Evolutionary conservation across 176 grass and related monocot genomes (phyloP).

Genomic region (Calamus simplicifolius): DNA sequence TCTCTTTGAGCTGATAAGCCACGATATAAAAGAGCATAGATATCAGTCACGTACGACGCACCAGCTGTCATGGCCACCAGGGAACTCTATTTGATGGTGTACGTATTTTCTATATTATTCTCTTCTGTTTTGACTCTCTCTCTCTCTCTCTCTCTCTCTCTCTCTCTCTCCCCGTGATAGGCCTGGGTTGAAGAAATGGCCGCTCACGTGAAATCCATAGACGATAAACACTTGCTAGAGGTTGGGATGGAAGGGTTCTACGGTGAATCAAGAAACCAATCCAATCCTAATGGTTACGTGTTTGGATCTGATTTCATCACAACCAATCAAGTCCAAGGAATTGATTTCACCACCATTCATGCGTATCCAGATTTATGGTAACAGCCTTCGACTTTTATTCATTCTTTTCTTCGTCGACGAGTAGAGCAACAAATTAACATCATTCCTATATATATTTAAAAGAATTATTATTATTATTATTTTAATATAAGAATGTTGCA

Average conservation of each 20-base stretch:
- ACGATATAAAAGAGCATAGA: too few species aligned
- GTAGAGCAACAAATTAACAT: too few species aligned
- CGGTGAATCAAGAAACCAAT: neutral
- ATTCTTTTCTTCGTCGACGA: neutral
- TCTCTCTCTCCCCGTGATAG: neutral
- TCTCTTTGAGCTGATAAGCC: too few species aligned
- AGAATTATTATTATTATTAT: too few species aligned
- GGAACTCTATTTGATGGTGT: too few species aligned
- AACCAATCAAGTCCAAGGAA: constrained; percentile 1
- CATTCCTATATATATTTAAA: too few species aligned
- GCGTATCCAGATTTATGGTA: constrained; percentile 14
- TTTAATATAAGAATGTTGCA: too few species aligned
- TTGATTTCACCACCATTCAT: constrained; percentile 22
- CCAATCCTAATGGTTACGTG: neutral
- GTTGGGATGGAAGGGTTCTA: constrained; percentile 21
- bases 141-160: neutral
- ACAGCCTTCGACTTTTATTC: neutral
- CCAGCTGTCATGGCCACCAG: too few species aligned
- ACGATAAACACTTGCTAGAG: constrained; percentile 7
- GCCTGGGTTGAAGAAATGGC: constrained; percentile 21
- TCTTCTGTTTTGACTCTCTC: neutral
- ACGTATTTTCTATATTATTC: too few species aligned
- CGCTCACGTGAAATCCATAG: constrained; percentile 18
- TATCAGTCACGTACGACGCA: too few species aligned
- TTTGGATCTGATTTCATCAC: constrained; percentile 16